Conservation (phyloP, 2,329 filamentous ascomycete species). For the Colletotrichum sp. region DNA sequence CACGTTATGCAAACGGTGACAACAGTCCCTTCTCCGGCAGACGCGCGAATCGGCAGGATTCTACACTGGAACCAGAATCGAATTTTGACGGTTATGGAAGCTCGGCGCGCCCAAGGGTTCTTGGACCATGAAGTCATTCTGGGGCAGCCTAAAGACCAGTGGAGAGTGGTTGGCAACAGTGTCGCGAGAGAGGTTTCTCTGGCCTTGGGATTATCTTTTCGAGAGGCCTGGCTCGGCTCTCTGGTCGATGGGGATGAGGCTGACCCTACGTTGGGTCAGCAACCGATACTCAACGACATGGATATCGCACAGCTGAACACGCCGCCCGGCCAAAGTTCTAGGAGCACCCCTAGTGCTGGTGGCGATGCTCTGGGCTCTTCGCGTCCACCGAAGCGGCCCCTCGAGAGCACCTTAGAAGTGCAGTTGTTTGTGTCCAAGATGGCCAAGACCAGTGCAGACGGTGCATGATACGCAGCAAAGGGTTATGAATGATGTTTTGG, state of each 20-base stretch:
- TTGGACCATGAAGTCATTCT: conserved; percentile 73
- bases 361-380: neutral
- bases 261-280: neutral
- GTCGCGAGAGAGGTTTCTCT: conserved; percentile 73
- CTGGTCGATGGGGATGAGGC: conserved; percentile 24
- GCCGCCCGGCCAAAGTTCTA: neutral
- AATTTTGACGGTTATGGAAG: conserved; percentile 68
- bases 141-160: conserved; percentile 59
- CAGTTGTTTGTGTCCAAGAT: neutral
- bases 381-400: neutral
- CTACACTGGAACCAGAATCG: conserved; percentile 73
- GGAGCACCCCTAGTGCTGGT: neutral
- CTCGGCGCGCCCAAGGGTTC: conserved; percentile 70
- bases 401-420: neutral
- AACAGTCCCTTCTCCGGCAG: conserved; percentile 53
- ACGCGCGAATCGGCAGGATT: conserved; percentile 57
- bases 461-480: neutral
- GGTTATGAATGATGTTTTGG: neutral
- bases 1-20: conserved; percentile 67
- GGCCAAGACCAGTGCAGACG: neutral
- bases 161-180: conserved; percentile 75
- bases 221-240: conserved; percentile 58
- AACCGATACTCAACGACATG: neutral
- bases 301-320: neutral
- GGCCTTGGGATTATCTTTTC: conserved; percentile 66